phyloP scores from a whole-genome alignment of 495 filamentous ascomycete genomes.

The Durotheca rogersii region DNA sequence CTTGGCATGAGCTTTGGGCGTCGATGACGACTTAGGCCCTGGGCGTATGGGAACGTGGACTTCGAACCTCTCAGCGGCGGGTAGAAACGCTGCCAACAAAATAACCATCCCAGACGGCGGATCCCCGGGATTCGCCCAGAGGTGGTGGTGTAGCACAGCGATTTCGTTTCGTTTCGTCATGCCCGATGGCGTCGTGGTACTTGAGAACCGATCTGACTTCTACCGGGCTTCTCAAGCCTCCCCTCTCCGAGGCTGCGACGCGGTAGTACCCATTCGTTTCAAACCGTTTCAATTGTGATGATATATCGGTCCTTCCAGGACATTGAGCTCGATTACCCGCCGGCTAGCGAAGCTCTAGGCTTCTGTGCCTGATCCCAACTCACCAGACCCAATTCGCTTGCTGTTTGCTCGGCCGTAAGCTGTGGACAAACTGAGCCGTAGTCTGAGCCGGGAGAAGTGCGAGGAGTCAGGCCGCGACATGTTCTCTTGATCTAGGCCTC shows the following conservation, averaged over 20 bases:
- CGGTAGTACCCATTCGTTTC: constrained; percentile 29
- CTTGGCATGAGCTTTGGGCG: no score
- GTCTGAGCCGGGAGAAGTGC: constrained; percentile 9
- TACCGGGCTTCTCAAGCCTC: constrained; percentile 11
- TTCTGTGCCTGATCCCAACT: constrained; percentile 4
- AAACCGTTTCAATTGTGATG: constrained; percentile 31
- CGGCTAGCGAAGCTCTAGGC: constrained; percentile 5
- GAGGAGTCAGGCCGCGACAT: constrained; percentile 14
- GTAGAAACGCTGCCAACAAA: constrained; percentile 12
- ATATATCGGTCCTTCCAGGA: constrained; percentile 27
- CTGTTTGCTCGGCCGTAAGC: constrained; percentile 31
- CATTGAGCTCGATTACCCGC: constrained; percentile 3
- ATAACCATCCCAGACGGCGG: constrained; percentile 18
- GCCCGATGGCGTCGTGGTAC: constrained; percentile 32
- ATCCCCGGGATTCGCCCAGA: constrained; percentile 23
- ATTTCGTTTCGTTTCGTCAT: constrained; percentile 35
- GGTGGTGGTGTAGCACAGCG: constrained; percentile 26
- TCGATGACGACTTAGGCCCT: no score
- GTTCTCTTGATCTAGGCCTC: constrained; percentile 28
- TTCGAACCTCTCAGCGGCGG: constrained; percentile 4
- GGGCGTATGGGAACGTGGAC: constrained; percentile 1
- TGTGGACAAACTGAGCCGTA: constrained; percentile 24
- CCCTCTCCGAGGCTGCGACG: constrained; percentile 23
- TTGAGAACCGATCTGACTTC: constrained; percentile 17
- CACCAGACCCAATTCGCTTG: constrained; percentile 15